Evolutionary conservation across 371 early-diverging fungal genomes (phyloP).

Genomic region (Rhizopus delemar): DNA sequence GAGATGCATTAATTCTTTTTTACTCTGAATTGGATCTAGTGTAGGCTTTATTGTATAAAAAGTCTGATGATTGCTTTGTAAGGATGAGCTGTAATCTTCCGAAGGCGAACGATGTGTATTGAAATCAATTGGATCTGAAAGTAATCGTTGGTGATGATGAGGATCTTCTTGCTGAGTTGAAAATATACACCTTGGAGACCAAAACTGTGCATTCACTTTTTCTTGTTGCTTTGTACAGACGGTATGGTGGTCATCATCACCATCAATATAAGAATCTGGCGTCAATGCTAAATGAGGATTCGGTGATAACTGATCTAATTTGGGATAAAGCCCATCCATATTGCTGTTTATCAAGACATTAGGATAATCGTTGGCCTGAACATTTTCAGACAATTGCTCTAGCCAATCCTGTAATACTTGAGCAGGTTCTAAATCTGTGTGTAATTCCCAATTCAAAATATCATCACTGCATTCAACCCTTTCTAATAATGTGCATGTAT

Average conservation of each 20-base stretch:
- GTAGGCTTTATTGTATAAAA: neutral
- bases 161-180: neutral
- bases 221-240: too few species aligned
- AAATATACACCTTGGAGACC: slow-evolving; percentile 22
- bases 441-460: slow-evolving; percentile 32
- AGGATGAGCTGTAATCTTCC: neutral
- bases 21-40: slow-evolving; percentile 12
- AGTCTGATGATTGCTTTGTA: slow-evolving; percentile 1
- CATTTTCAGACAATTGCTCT: slow-evolving; percentile 48
- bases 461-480: slow-evolving; percentile 15
- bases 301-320: slow-evolving; percentile 2
- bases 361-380: slow-evolving; percentile 19
- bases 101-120: too few species aligned
- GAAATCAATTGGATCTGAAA: neutral
- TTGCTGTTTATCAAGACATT: too few species aligned
- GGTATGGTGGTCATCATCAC: too few species aligned
- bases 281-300: neutral
- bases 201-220: slow-evolving; percentile 7
- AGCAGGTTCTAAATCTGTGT: slow-evolving; percentile 37
- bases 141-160: slow-evolving; percentile 2
- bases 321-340: slow-evolving; percentile 15
- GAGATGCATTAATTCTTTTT: slow-evolving; percentile 36
- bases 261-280: neutral
- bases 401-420: slow-evolving; percentile 51
- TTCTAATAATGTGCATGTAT: too few species aligned